These are phyloP conservation scores for Ustilago vetiveriae DNA, from an alignment of 1,284 basidiomycete species.

Conservation along the genomic window DNA sequence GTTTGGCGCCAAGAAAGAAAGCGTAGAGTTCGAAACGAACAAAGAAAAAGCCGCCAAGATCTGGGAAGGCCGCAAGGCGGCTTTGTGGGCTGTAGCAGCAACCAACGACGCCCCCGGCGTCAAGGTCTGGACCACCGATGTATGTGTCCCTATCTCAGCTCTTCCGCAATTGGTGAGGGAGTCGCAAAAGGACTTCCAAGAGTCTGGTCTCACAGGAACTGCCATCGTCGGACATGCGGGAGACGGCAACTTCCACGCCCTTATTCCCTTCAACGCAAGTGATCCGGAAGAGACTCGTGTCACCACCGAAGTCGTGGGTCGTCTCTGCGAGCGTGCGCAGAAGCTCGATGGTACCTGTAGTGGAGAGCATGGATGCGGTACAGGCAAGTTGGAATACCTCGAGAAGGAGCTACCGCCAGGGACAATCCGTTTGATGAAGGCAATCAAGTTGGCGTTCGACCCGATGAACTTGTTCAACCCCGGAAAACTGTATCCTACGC, in stretches of 20 bases:
- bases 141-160: conserved; percentile 77
- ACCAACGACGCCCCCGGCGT: conserved; percentile 75
- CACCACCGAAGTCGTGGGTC: conserved; percentile 69
- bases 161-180: conserved; percentile 76
- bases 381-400: conserved; percentile 56
- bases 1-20: conserved; percentile 28
- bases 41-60: conserved; percentile 78
- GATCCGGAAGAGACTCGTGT: conserved; percentile 49
- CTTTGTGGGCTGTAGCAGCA: conserved; percentile 73
- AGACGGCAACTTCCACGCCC: conserved; percentile 74
- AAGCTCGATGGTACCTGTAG: conserved; percentile 70
- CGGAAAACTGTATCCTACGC: conserved; percentile 47
- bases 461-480: conserved; percentile 60
- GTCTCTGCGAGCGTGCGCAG: conserved; percentile 70
- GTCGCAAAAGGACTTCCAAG: conserved; percentile 41
- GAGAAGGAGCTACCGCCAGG: conserved; percentile 52
- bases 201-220: conserved; percentile 55
- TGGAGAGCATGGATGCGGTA: conserved; percentile 63
- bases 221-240: conserved; percentile 83
- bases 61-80: conserved; percentile 88
- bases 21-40: conserved; percentile 73
- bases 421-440: conserved; percentile 52
- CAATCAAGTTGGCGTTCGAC: conserved; percentile 54
- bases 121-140: conserved; percentile 80
- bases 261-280: conserved; percentile 50